Conservation (phyloP, 2,329 filamentous ascomycete species). For the Talaromyces sp. region DNA sequence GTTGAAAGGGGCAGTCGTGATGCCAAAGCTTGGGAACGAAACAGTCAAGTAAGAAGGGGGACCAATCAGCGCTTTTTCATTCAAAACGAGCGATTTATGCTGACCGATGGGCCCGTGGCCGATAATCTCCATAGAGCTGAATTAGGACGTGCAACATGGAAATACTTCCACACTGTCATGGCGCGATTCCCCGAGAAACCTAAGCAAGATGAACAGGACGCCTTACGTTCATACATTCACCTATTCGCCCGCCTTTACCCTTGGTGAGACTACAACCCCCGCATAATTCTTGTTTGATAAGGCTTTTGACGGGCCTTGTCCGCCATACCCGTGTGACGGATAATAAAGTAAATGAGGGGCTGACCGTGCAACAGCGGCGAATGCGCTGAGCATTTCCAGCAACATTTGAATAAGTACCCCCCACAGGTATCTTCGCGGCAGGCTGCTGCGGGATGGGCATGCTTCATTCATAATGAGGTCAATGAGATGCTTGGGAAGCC, state of each 20-base stretch:
- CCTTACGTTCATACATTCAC: conserved; percentile 63
- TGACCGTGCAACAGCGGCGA: conserved; percentile 55
- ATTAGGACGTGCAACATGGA: conserved; percentile 67
- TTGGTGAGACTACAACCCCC: conserved; percentile 47
- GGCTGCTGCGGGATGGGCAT: conserved; percentile 67
- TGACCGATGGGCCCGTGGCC: conserved; percentile 11
- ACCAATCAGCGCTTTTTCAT: not conserved
- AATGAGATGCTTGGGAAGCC: conserved; percentile 64
- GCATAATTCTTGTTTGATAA: not conserved
- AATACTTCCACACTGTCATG: conserved; percentile 68
- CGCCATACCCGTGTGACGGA: not conserved
- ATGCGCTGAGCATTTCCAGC: conserved; percentile 66
- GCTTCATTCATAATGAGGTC: conserved; percentile 68
- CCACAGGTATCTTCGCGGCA: conserved; percentile 65
- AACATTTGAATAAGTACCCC: conserved; percentile 63
- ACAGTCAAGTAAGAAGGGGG: conserved; percentile 47
- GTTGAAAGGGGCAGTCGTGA: conserved; percentile 48
- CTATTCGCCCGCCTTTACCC: conserved; percentile 68
- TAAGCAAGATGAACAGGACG: conserved; percentile 61
- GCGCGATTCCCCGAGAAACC: conserved; percentile 67
- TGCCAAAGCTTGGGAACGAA: conserved; percentile 52
- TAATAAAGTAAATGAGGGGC: conserved; percentile 1
- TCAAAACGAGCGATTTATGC: not conserved
- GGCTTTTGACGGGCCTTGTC: not conserved
- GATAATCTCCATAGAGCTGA: conserved; percentile 53